Evolutionary conservation across 345 rosid genomes (phyloP).

Genomic region (Gossypium longicalyx): DNA sequence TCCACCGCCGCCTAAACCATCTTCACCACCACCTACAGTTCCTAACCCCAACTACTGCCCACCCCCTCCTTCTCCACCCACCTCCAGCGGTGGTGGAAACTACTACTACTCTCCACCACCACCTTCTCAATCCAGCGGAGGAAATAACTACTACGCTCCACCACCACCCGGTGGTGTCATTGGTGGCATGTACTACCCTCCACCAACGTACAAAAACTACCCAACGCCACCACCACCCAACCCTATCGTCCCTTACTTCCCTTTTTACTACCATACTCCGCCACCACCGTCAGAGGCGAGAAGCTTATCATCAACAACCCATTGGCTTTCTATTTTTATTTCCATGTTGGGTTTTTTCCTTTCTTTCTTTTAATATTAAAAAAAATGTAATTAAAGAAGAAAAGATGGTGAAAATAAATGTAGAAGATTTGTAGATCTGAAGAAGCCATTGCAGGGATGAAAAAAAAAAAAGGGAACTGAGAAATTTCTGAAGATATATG

Average conservation of each 20-base stretch:
- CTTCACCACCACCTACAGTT: constrained; percentile 41
- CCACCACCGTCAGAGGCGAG: constrained; percentile 38
- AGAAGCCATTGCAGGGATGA: not conserved
- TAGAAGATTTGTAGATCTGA: constrained; percentile 40
- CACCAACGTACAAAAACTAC: constrained; percentile 42
- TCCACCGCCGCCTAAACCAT: constrained; percentile 30
- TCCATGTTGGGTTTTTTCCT: constrained; percentile 23
- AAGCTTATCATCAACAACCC: constrained; percentile 3
- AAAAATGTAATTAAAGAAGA: not conserved
- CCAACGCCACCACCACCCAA: constrained; percentile 83
- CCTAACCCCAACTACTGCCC: constrained; percentile 38
- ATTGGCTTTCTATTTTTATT: not conserved
- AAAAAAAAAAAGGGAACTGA: not conserved
- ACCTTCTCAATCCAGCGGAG: constrained; percentile 27
- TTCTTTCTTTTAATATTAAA: constrained; percentile 19
- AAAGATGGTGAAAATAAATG: constrained; percentile 26
- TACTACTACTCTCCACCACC: constrained; percentile 77
- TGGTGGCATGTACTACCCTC: constrained; percentile 53
- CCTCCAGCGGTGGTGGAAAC: constrained; percentile 29
- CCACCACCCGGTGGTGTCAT: constrained; percentile 39
- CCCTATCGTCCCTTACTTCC: constrained; percentile 96
- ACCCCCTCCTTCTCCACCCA: constrained; percentile 64
- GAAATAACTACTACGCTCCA: constrained; percentile 49
- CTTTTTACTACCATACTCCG: constrained; percentile 69
- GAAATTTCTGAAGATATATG: not conserved